These are phyloP conservation scores for Hemileia vastatrix DNA, from an alignment of 1,284 basidiomycete genomes.

Conservation along the genomic window DNA sequence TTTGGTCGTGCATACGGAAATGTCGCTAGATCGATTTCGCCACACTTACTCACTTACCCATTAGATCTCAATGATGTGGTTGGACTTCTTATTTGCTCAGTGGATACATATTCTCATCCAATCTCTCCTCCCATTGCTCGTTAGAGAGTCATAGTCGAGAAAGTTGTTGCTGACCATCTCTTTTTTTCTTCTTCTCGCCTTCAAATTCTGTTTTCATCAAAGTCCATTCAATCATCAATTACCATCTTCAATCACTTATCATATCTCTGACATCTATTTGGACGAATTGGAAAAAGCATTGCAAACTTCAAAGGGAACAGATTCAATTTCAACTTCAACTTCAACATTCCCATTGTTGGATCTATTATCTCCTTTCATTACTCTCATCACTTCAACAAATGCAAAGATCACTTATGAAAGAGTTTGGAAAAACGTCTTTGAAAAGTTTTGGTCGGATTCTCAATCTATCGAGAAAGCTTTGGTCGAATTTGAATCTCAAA, in stretches of 20 bases:
- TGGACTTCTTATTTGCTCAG: neutral
- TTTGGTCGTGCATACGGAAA: neutral
- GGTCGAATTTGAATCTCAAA: neutral
- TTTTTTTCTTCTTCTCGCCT: neutral
- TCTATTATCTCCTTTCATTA: too few species aligned
- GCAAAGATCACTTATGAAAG: too few species aligned
- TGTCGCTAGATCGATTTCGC: neutral
- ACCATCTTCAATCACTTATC: slow-evolving; percentile 71
- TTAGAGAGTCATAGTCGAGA: neutral
- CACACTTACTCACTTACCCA: neutral
- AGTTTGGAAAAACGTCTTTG: too few species aligned
- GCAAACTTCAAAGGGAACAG: too few species aligned
- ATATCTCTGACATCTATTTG: slow-evolving; percentile 79
- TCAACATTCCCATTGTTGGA: too few species aligned
- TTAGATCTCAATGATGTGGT: neutral
- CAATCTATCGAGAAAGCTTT: slow-evolving; percentile 23
- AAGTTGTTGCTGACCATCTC: too few species aligned
- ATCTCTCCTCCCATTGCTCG: neutral
- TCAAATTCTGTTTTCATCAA: slow-evolving; percentile 47
- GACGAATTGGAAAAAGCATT: slow-evolving; percentile 89
- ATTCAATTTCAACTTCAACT: too few species aligned
- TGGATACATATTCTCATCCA: neutral
- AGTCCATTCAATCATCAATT: slow-evolving; percentile 61
- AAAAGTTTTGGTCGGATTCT: too few species aligned
- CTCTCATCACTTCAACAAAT: too few species aligned